These are phyloP conservation scores for Arachnomyces sp. DNA, from an alignment of 2,329 filamentous ascomycete species.

Conservation along the genomic window DNA sequence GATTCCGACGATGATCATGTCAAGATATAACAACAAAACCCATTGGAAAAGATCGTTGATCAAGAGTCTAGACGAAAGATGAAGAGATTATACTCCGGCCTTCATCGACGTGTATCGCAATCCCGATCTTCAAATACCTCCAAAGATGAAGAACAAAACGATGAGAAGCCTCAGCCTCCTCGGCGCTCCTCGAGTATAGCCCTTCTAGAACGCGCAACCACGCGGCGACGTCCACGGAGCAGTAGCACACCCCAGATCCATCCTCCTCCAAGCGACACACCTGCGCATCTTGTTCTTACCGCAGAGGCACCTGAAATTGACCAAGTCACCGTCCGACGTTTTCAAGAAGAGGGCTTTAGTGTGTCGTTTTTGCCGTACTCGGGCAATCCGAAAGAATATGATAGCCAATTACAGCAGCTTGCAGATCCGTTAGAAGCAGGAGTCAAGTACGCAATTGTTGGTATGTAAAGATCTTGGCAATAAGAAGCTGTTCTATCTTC, in stretches of 20 bases:
- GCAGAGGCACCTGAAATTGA: constrained; percentile 8
- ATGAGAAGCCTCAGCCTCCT: too few relatives aligned
- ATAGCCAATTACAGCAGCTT: constrained; percentile 43
- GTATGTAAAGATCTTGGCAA: constrained; percentile 29
- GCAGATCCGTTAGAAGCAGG: constrained; percentile 49
- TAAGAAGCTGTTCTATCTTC: not conserved
- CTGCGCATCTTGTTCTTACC: constrained; percentile 7
- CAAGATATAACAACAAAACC: too few relatives aligned
- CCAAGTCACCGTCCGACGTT: constrained; percentile 6
- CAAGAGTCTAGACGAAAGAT: too few relatives aligned
- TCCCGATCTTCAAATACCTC: too few relatives aligned
- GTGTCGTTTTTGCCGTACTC: constrained; percentile 51
- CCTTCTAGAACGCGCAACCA: too few relatives aligned
- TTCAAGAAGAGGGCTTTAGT: constrained; percentile 50
- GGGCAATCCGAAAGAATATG: constrained; percentile 44
- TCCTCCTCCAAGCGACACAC: not conserved
- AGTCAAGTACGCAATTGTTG: constrained; percentile 57
- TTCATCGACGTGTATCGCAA: too few relatives aligned
- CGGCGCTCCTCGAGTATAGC: too few relatives aligned
- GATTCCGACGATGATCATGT: too few relatives aligned
- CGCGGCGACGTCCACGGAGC: too few relatives aligned
- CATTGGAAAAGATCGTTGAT: too few relatives aligned
- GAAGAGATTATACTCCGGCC: too few relatives aligned
- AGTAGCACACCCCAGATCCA: not conserved
- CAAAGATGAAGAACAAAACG: too few relatives aligned